phyloP scores from a whole-genome alignment of 1,284 basidiomycete species.

The Malassezia dermatis region DNA sequence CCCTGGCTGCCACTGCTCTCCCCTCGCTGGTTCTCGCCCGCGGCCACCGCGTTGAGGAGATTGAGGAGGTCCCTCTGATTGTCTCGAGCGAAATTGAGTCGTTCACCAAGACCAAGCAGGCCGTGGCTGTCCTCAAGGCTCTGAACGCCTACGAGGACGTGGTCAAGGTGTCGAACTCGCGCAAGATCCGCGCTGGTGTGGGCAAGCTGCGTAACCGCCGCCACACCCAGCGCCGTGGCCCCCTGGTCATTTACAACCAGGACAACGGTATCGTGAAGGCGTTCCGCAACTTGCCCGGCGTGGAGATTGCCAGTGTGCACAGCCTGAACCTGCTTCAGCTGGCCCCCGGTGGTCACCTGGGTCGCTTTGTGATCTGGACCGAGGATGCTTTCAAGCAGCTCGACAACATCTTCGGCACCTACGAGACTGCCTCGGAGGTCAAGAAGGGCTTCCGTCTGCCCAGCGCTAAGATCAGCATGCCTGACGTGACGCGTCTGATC shows the following conservation, averaged over 20 bases:
- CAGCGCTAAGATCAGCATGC: conserved; percentile 83
- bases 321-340: conserved; percentile 96
- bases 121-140: conserved; percentile 80
- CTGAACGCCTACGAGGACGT: conserved; percentile 78
- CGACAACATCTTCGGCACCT: conserved; percentile 88
- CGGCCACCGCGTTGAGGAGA: conserved; percentile 95
- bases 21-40: conserved; percentile 97
- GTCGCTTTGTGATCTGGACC: conserved; percentile 99
- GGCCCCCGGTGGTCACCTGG: conserved; percentile 96
- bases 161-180: conserved; percentile 91
- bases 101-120: conserved; percentile 93
- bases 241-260: conserved; percentile 93
- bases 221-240: conserved; percentile 92
- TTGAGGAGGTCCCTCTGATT: conserved; percentile 94
- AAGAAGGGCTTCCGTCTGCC: conserved; percentile 64
- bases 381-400: conserved; percentile 84
- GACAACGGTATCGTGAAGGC: conserved; percentile 96
- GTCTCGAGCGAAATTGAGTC: conserved; percentile 69
- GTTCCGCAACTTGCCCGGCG: conserved; percentile 97
- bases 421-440: conserved; percentile 66
- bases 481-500: conserved; percentile 94
- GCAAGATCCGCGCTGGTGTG: conserved; percentile 92
- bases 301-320: conserved; percentile 90
- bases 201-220: conserved; percentile 96
- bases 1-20: conserved; percentile 91